A percentile compares a stretch with the other conserved stretches of the same genome.
Conservation (phyloP, 306 rosid genomes). For the Cucurbita maxima region DNA sequence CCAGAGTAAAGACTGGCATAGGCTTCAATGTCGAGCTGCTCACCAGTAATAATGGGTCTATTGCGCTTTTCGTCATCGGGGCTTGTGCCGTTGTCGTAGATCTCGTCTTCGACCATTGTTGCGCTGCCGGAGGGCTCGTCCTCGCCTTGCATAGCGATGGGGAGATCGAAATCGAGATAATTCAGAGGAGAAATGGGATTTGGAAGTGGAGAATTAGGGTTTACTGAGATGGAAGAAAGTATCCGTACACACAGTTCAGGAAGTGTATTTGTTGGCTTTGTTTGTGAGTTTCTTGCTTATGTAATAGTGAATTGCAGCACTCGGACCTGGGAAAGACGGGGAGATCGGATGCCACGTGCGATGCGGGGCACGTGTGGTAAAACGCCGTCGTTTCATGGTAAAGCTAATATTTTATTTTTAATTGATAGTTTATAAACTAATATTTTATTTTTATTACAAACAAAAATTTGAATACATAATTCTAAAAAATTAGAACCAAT, state of each 20-base stretch:
- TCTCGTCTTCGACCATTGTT: slow-evolving; percentile 76
- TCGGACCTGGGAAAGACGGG: background rate
- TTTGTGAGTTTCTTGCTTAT: background rate
- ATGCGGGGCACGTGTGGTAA: background rate
- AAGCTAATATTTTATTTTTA: no score
- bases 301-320: background rate
- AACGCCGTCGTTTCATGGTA: background rate
- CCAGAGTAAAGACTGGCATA: slow-evolving; percentile 75
- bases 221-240: background rate
- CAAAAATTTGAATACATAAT: no score
- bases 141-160: slow-evolving; percentile 49
- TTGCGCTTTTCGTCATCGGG: slow-evolving; percentile 40
- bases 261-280: background rate
- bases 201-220: slow-evolving; percentile 10
- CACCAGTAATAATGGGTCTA: slow-evolving; percentile 72
- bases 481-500: no score
- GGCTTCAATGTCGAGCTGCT: slow-evolving; percentile 89
- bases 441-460: no score
- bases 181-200: background rate
- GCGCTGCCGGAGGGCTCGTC: slow-evolving; percentile 40
- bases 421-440: no score
- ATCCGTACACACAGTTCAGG: background rate
- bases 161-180: background rate
- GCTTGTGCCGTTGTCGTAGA: slow-evolving; percentile 52
- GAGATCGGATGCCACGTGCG: background rate